Conservation (phyloP, 108 stramenopile genomes). For the Cyclotella atomus region DNA sequence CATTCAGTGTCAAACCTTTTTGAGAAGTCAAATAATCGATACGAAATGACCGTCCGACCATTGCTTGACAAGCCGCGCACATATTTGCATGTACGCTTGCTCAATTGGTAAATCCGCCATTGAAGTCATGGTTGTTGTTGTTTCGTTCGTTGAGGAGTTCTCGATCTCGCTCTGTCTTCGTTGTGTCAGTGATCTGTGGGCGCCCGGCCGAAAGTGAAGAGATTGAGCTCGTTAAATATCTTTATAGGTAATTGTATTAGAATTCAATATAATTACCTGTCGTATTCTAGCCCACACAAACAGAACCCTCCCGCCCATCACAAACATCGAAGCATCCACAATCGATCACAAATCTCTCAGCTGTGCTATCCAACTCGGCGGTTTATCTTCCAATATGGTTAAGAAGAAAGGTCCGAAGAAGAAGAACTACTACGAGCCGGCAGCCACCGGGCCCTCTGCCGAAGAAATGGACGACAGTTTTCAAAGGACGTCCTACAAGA, state of each 20-base stretch:
- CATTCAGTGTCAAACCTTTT: slow-evolving; percentile 20
- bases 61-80: not conserved
- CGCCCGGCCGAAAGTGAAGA: too few species aligned
- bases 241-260: too few species aligned
- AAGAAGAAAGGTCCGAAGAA: slow-evolving; percentile 17
- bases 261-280: too few species aligned
- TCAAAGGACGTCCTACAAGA: not conserved
- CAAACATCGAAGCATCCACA: too few species aligned
- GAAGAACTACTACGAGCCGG: not conserved
- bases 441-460: not conserved
- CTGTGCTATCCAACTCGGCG: too few species aligned
- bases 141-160: too few species aligned
- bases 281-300: too few species aligned
- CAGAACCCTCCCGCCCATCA: too few species aligned
- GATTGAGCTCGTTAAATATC: too few species aligned
- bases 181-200: too few species aligned
- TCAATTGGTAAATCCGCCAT: not conserved
- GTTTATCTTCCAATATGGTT: slow-evolving; percentile 8
- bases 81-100: not conserved
- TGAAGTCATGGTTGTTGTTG: not conserved
- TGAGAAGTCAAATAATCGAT: slow-evolving; percentile 19
- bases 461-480: not conserved
- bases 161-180: too few species aligned
- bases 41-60: slow-evolving; percentile 1
- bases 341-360: too few species aligned